Percentiles rank a stretch among this genome's conserved stretches.
phyloP scores from a whole-genome alignment of 208 protist species.

The Wallacemonas collosoma region DNA sequence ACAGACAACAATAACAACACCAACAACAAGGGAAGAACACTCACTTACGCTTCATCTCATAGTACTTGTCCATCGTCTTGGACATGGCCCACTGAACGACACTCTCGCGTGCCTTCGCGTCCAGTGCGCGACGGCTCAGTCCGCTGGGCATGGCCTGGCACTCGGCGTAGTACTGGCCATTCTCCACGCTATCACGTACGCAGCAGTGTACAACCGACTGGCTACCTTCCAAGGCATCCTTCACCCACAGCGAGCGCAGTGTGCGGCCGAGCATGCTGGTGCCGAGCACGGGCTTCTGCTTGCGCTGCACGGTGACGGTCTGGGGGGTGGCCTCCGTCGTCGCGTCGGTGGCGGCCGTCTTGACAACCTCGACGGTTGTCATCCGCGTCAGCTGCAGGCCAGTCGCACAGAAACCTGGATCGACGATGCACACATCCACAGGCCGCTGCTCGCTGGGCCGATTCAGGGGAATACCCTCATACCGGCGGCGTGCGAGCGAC shows the following conservation, averaged over 20 bases:
- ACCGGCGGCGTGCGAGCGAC: slow-evolving; percentile 62
- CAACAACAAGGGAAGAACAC: neutral
- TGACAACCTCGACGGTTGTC: neutral
- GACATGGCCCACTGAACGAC: slow-evolving; percentile 81
- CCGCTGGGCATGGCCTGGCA: slow-evolving; percentile 69
- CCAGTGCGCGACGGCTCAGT: slow-evolving; percentile 62
- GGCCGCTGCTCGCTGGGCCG: slow-evolving; percentile 57
- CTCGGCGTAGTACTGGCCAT: slow-evolving; percentile 78
- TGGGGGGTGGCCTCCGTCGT: neutral
- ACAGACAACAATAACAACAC: too few species aligned
- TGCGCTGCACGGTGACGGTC: slow-evolving; percentile 20
- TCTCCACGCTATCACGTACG: slow-evolving; percentile 59
- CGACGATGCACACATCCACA: slow-evolving; percentile 64
- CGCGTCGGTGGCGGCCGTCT: neutral
- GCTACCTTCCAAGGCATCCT: slow-evolving; percentile 72
- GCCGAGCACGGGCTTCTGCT: slow-evolving; percentile 46
- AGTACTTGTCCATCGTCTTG: slow-evolving; percentile 87
- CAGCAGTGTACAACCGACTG: slow-evolving; percentile 80
- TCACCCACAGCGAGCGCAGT: slow-evolving; percentile 71
- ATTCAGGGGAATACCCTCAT: slow-evolving; percentile 74
- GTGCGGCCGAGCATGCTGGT: slow-evolving; percentile 47
- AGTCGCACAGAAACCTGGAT: slow-evolving; percentile 76
- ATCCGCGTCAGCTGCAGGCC: slow-evolving; percentile 27
- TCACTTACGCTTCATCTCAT: slow-evolving; percentile 27
- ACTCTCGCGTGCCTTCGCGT: slow-evolving; percentile 51